Evolutionary conservation across 1,284 basidiomycete species (phyloP).

Genomic region (Crucibulum parvulum): DNA sequence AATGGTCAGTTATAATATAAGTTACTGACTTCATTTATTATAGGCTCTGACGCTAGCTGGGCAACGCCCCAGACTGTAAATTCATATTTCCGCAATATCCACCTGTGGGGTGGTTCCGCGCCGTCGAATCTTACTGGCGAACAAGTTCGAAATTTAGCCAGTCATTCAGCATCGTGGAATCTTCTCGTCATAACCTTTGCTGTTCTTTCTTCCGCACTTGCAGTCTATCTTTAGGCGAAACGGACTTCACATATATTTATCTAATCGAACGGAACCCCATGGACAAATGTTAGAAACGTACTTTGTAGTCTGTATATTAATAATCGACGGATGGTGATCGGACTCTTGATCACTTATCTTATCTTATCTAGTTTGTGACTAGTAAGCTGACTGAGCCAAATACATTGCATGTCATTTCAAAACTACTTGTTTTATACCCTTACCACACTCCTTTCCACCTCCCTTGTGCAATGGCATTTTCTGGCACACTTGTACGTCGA

Average conservation of each 20-base stretch:
- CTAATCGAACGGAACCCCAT: too few relatives aligned
- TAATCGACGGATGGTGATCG: too few relatives aligned
- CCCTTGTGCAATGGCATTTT: constrained; percentile 78
- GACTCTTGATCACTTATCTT: too few relatives aligned
- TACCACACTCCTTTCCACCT: not conserved
- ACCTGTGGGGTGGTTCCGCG: constrained; percentile 55
- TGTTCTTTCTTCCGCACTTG: not conserved
- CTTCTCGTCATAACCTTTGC: not conserved
- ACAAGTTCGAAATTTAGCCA: constrained; percentile 33
- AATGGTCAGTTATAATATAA: not conserved
- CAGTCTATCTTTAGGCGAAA: too few relatives aligned
- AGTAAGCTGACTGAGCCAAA: too few relatives aligned
- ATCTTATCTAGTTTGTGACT: too few relatives aligned
- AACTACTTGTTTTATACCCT: not conserved
- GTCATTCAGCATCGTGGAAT: not conserved
- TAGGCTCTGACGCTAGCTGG: constrained; percentile 69
- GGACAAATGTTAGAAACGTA: too few relatives aligned
- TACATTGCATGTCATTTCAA: too few relatives aligned
- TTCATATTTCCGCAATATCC: constrained; percentile 76
- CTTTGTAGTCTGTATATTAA: too few relatives aligned
- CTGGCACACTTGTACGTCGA: constrained; percentile 80
- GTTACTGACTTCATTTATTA: constrained; percentile 3
- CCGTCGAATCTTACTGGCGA: constrained; percentile 54
- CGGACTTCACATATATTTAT: too few relatives aligned
- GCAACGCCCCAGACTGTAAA: constrained; percentile 65